Evolutionary conservation across 345 rosid genomes (phyloP).

Genomic region (Rubroshorea leprosula): DNA sequence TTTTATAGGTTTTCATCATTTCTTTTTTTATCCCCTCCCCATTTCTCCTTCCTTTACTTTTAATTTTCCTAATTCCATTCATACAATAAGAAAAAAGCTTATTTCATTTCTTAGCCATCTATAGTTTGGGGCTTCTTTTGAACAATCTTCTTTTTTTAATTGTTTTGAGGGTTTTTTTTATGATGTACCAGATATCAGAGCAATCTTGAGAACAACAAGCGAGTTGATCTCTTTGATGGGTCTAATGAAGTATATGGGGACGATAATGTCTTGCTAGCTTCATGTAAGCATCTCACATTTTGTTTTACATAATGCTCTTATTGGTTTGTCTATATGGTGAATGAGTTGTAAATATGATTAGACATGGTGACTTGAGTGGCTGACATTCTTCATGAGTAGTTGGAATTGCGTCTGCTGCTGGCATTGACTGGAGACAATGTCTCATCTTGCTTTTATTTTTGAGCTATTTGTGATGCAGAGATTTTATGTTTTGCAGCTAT

Average conservation of each 20-base stretch:
- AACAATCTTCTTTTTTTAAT: not conserved
- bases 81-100: not conserved
- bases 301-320: not conserved
- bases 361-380: not conserved
- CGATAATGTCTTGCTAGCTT: slow-evolving; percentile 80
- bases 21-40: not conserved
- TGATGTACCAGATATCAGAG: slow-evolving; percentile 54
- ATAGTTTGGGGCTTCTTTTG: slow-evolving; percentile 9
- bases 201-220: slow-evolving; percentile 73
- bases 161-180: slow-evolving; percentile 12
- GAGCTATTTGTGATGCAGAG: slow-evolving; percentile 14
- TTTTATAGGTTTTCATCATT: not conserved
- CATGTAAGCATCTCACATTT: slow-evolving; percentile 48
- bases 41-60: not conserved
- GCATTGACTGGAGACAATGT: not conserved
- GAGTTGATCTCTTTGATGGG: slow-evolving; percentile 90
- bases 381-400: not conserved
- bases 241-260: slow-evolving; percentile 71
- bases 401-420: not conserved
- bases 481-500: slow-evolving; percentile 47
- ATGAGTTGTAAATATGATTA: too few relatives aligned
- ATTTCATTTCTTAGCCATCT: not conserved
- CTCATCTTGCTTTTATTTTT: not conserved
- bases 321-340: not conserved
- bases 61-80: not conserved